Base-by-base conservation (phyloP, 1,284 basidiomycete species). In the Agroathelia rolfsii region DNA sequence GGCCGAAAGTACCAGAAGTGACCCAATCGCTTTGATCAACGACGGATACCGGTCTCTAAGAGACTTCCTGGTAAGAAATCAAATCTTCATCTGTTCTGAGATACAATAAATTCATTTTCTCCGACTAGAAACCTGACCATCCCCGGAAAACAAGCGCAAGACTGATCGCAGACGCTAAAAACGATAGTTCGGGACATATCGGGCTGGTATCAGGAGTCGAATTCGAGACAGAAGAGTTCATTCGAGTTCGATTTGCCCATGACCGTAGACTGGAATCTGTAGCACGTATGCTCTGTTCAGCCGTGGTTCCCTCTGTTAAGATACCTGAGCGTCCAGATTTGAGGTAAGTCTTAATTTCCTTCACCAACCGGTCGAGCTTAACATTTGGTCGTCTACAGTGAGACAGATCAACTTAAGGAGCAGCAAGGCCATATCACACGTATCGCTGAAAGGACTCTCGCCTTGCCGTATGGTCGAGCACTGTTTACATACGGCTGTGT, bases 221-320 rank as follows among this genome's bases (percentile, higher is more conserved):
- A 39, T 58, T 84, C 4, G 72, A 73, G 32, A 52, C 76, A 26
- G 69, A 76, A 32, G 80, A 81, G 29, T 84, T 86, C 50, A 76
- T 82, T 0, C 75, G 77, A 36, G 81, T 90, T 34, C 72, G 89
- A 5, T 93, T 93, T 42, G 83, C 84, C 3, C 75, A 86, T 42
- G 90, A 95, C 56, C 69, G 81, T 22, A 69, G 90, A 15, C 49
- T 94, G 14, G 82, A 89, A 32, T 90, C 95, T 51, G 86, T 90
- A 6, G 79, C 82, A 12, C 69, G 87, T 1, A 84, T 95, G 72
- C 56, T 95, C 21, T 85, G 83, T 44, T 90, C 86, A 0, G 82
- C 82, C 1, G 62, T 58, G 1, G 53, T 81, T 15, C 66, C 82
- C 0, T 70, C 72, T 2, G 69, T 92, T 27, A 72, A 72, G 39